A percentile compares a stretch with the other conserved stretches of the same genome.
phyloP scores from a whole-genome alignment of 257 asterid species.

The Eucommia ulmoides region DNA sequence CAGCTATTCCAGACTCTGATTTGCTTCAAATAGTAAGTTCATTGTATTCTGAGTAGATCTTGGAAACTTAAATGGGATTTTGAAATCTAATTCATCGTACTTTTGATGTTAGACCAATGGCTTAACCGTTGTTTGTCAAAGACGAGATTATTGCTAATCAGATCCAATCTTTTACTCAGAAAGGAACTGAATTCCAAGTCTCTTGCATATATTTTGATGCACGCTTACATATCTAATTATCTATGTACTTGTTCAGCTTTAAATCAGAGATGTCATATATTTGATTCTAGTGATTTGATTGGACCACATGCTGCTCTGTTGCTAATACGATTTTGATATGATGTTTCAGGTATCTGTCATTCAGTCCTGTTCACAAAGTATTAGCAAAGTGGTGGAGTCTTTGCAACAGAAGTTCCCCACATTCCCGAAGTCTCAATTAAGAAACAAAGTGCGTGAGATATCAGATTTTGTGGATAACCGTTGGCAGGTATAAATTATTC shows the following conservation, averaged over 20 bases:
- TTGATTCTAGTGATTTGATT: neutral
- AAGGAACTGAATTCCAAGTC: no score
- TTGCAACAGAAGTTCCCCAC: constrained; percentile 52
- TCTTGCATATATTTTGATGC: neutral
- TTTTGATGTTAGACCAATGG: neutral
- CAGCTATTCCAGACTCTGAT: constrained; percentile 42
- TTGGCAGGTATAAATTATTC: no score
- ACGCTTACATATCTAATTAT: neutral
- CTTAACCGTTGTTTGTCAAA: no score
- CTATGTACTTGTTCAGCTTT: neutral
- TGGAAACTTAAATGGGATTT: neutral
- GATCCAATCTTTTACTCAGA: no score
- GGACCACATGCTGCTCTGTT: neutral
- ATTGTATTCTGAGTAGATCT: neutral
- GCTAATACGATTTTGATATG: neutral
- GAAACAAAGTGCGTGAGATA: constrained; percentile 74
- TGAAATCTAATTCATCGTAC: neutral
- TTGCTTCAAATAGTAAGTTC: constrained; percentile 67
- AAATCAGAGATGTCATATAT: neutral
- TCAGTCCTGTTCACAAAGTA: constrained; percentile 44
- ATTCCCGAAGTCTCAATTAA: constrained; percentile 45
- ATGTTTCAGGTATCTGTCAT: constrained; percentile 44
- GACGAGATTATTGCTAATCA: no score
- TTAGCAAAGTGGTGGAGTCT: constrained; percentile 41
- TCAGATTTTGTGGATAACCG: constrained; percentile 57